Base-by-base conservation (phyloP, 148 eudicot genomes). In the Rhododendron ovatum region DNA sequence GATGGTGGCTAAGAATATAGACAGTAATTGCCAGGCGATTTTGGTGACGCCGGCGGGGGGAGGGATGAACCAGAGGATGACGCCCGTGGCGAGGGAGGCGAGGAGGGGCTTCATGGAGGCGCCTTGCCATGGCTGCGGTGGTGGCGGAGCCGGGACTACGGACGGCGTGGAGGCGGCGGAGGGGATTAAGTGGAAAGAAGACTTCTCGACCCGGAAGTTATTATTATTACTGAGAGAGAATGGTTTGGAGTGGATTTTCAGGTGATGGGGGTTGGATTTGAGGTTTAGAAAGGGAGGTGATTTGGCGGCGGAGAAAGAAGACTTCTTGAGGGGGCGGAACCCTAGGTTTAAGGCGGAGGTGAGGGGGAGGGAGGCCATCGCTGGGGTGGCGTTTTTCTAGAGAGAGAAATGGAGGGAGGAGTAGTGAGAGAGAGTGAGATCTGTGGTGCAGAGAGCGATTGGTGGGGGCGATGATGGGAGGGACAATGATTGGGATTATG, bases 1-100 rank as follows among this genome's bases (percentile, higher is more conserved):
- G 28, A 97, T 92, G 3, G 99, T 97, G 22, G 98, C 92, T 0
- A 97, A 84, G 88, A 97, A 97, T 22, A 97, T 97, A 1, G 98
- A 85, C 7, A 97, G 90, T 6, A 97, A 81, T 48, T 95, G 96
- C 99, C 99, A 97, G 1, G 98, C 98, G 61, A 82, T 89, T 17
- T 81, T 86, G 35, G 98, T 81, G 0, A 96, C 96, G 1, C 99
- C 99, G 4, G 85, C 78, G 0, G 99, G 99, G 0, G 93, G 90
- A 0, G 99, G 99, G 51, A 94, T 48, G 28, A 93, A 89, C 99
- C 99, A 96, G 78, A 96, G 88, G 13, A 89, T 84, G 3, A 95
- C 88, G 3, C 98, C 99, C 0, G 93, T 93, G 2, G 95, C 90
- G n/a, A 96, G 88, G 12, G 99, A 91, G 7, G 96, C 95, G 0